Conservation (phyloP, 768 basidiomycete species). For the Boletus vermiculosoides region DNA sequence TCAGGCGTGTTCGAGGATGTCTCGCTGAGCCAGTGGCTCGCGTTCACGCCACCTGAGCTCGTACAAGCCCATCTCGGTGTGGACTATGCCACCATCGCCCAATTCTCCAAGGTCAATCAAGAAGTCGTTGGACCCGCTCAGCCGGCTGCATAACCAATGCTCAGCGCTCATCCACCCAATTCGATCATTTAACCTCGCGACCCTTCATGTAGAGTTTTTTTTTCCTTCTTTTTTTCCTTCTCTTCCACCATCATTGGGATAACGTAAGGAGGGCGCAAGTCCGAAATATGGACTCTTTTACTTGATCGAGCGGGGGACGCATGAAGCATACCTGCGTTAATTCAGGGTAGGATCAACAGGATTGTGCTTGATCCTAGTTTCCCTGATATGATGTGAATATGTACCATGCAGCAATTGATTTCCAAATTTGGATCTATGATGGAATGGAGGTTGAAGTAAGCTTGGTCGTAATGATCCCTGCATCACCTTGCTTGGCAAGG, state of each 20-base stretch:
- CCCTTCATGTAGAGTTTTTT: conserved; percentile 18
- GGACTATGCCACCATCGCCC: conserved; percentile 48
- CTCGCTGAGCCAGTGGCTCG: conserved; percentile 61
- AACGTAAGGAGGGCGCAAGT: background rate
- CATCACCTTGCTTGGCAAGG: background rate
- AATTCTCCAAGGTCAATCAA: conserved; percentile 51
- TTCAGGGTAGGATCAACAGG: background rate
- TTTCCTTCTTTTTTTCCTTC: background rate
- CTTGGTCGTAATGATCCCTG: background rate
- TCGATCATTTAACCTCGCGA: background rate
- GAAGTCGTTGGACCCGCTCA: conserved; percentile 40
- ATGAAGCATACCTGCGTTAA: background rate
- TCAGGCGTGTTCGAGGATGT: conserved; percentile 53
- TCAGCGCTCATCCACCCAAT: background rate
- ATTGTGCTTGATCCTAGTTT: background rate
- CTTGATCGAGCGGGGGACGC: background rate
- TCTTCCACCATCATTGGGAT: background rate
- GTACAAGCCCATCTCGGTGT: conserved; percentile 62
- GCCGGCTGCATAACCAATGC: background rate
- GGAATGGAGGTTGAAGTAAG: background rate
- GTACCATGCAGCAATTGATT: background rate
- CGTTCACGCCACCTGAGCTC: conserved; percentile 53
- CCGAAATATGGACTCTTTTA: background rate
- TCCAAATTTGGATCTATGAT: background rate
- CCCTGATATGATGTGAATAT: background rate